These are phyloP conservation scores for Lasiosphaeris hirsuta DNA, from an alignment of 495 filamentous ascomycete species.

Conservation along the genomic window DNA sequence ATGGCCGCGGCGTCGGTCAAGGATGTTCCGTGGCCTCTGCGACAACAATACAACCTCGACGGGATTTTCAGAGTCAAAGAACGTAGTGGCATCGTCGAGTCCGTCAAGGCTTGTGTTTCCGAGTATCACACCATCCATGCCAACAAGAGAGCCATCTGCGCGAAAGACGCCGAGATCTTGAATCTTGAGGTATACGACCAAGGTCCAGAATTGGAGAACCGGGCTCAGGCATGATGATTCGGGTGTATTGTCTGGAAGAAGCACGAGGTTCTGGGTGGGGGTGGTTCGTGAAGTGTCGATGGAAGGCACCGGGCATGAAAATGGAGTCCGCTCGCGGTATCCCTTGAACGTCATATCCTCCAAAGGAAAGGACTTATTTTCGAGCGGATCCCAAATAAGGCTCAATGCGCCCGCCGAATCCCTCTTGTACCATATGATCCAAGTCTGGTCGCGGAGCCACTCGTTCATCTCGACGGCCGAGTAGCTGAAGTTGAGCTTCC, in stretches of 20 bases:
- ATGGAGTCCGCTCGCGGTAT: conserved; percentile 2
- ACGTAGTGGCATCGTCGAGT: conserved; percentile 1
- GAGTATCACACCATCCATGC: background rate
- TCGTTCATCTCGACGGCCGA: background rate
- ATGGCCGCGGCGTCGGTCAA: background rate
- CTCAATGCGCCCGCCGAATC: background rate
- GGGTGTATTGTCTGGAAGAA: background rate
- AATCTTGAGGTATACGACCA: conserved; percentile 1
- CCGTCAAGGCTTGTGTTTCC: conserved; percentile 5
- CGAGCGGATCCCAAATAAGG: conserved; percentile 15
- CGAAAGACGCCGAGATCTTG: background rate
- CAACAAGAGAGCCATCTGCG: background rate
- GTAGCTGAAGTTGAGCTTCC: background rate
- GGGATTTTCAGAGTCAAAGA: conserved; percentile 5
- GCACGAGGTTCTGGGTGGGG: background rate
- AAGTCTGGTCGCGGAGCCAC: conserved; percentile 11
- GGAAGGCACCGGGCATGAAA: background rate
- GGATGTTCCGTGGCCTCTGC: background rate
- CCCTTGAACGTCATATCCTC: background rate
- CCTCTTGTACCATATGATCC: conserved; percentile 22
- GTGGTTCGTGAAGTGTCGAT: background rate
- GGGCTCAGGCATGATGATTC: background rate
- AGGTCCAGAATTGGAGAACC: conserved; percentile 13
- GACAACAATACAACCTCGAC: conserved; percentile 3
- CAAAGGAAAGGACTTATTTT: conserved; percentile 4